phyloP scores from a whole-genome alignment of 2,329 filamentous ascomycete species.

The Verticillium alfalfae region DNA sequence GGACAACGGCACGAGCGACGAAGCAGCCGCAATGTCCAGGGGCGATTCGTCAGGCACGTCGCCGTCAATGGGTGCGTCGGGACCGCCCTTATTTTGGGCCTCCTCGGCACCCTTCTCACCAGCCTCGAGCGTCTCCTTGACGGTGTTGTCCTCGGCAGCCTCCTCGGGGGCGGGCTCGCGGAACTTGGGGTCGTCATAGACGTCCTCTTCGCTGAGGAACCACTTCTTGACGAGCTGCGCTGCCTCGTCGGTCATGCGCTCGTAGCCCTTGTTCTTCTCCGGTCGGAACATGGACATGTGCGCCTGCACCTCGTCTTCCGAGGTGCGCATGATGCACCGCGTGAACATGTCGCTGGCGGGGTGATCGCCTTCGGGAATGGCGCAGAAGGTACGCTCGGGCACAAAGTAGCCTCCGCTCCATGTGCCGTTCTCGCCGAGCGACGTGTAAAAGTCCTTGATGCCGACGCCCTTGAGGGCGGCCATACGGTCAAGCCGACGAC shows the following conservation, averaged over 20 bases:
- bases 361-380: slow-evolving; percentile 52
- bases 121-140: slow-evolving; percentile 24
- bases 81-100: slow-evolving; percentile 13
- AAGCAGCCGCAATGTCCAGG: slow-evolving; percentile 47
- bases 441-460: slow-evolving; percentile 71
- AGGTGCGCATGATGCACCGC: slow-evolving; percentile 56
- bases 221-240: slow-evolving; percentile 53
- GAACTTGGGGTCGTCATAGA: slow-evolving; percentile 42
- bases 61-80: slow-evolving; percentile 9
- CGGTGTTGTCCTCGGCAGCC: slow-evolving; percentile 17
- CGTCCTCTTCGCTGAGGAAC: slow-evolving; percentile 40
- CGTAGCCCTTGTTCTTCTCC: slow-evolving; percentile 58
- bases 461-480: slow-evolving; percentile 58
- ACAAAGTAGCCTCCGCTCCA: slow-evolving; percentile 56
- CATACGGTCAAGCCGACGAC: slow-evolving; percentile 59
- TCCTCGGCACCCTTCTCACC: slow-evolving; percentile 16
- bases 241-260: slow-evolving; percentile 54
- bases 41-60: slow-evolving; percentile 35
- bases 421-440: slow-evolving; percentile 65
- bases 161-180: slow-evolving; percentile 31
- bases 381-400: slow-evolving; percentile 73
- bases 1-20: slow-evolving; percentile 42
- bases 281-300: slow-evolving; percentile 64
- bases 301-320: slow-evolving; percentile 65
- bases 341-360: slow-evolving; percentile 36